These are phyloP conservation scores for Colletotrichum falcatum DNA, from an alignment of 2,329 filamentous ascomycete genomes.

Conservation along the genomic window DNA sequence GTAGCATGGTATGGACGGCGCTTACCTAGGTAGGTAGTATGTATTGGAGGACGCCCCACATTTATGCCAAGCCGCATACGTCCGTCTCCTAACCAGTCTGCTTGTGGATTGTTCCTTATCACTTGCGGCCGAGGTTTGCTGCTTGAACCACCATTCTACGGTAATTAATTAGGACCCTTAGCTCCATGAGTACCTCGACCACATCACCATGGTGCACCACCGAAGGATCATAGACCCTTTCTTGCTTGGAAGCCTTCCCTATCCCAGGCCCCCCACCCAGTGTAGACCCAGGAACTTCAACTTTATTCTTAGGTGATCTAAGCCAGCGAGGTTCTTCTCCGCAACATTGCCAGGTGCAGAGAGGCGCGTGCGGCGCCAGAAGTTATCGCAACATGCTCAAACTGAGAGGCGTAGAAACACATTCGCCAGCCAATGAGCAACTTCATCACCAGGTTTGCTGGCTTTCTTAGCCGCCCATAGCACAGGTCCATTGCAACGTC, in stretches of 20 bases:
- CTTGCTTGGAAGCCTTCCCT: neutral
- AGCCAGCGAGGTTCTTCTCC: neutral
- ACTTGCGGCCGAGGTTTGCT: neutral
- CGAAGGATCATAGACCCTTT: neutral
- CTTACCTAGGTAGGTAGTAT: constrained; percentile 1
- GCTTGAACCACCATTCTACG: neutral
- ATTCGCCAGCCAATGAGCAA: neutral
- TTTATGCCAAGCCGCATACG: neutral
- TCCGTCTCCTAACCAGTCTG: neutral
- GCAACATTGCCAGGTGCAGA: neutral
- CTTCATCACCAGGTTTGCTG: neutral
- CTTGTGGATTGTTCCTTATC: neutral
- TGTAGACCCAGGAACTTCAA: neutral
- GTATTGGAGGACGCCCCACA: neutral
- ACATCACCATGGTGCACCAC: neutral
- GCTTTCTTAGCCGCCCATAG: constrained; percentile 3
- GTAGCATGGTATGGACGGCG: constrained; percentile 3
- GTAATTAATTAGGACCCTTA: too few relatives aligned
- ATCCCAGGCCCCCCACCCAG: neutral
- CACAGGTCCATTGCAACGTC: neutral
- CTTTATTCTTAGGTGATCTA: neutral
- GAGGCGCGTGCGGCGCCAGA: neutral
- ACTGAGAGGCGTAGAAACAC: neutral
- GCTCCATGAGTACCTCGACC: neutral
- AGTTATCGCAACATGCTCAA: neutral